Base-by-base conservation (phyloP, 257 asterid species). In the Lycium ferocissimum region DNA sequence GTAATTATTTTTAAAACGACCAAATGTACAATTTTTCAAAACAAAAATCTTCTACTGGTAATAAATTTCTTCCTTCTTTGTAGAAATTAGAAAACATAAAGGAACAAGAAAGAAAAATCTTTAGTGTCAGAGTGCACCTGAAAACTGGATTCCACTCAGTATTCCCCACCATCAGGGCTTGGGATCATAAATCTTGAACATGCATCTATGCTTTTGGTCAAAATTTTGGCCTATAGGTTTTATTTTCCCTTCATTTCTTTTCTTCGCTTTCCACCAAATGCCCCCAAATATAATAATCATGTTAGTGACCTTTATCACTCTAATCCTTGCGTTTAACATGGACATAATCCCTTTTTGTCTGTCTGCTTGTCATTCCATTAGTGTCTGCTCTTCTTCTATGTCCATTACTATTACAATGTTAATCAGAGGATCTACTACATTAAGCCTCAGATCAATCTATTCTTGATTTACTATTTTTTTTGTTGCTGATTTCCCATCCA, bases 181-280 rank as follows among this genome's bases (percentile, higher is more conserved):
- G 38, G n/a, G 59, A 49, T 75, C 61, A 75, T 75, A 49, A 75
- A 49, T 75, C 45, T 75, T 47, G 59, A 47, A 47, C 61, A 11
- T 20, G 59, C 59, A 73, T 73, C 47, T 49, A 26, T 49, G 59
- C 10, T 75, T 26, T 17, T 40, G 45, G 53, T 69, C 22, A 69
- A 69, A 15, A 67, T 67, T 37, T 73, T 73, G n/a, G n/a, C 59
- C 59, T 59, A 47, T 73, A 12, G 45, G 37, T 20, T 73, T 20
- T 49, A 71, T 40, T 33, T 14, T 66, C 33, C 66, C 12, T 18
- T 59, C 54, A 49, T 69, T 67, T 37, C 9, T 67, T 14, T 35
- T 5, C 49, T 37, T 35, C 37, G 76, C 76, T 69, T 69, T 37
- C 76, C 76, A 69, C 53, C 76, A 69, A 69, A 69, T 37, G 49